Evolutionary conservation across 2,329 filamentous ascomycete genomes (phyloP).

Genomic region (Hymenoscyphus repandus): DNA sequence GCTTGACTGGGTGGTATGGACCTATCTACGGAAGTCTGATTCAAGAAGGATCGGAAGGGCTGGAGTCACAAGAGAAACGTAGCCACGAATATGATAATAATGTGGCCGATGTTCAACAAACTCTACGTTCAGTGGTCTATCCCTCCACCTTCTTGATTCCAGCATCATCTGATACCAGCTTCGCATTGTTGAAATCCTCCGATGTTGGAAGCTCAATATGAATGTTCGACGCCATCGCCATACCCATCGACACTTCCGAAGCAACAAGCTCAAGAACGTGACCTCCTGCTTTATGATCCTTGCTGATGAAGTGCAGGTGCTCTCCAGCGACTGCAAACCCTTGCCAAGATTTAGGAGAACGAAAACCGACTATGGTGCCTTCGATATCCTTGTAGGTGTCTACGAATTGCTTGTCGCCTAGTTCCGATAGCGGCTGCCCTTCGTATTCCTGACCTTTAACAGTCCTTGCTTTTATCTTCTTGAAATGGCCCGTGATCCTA

Average conservation of each 20-base stretch:
- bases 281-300: constrained; percentile 31
- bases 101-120: too few relatives aligned
- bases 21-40: too few relatives aligned
- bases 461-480: constrained; percentile 26
- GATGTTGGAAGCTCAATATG: constrained; percentile 5
- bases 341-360: constrained; percentile 18
- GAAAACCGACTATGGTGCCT: constrained; percentile 39
- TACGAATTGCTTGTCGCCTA: constrained; percentile 37
- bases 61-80: too few relatives aligned
- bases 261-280: constrained; percentile 36
- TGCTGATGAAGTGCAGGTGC: constrained; percentile 18
- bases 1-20: too few relatives aligned
- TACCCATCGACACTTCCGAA: constrained; percentile 11
- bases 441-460: constrained; percentile 29
- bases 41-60: too few relatives aligned
- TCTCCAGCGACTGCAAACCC: constrained; percentile 16
- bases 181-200: background rate
- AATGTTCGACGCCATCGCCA: constrained; percentile 1
- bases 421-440: constrained; percentile 30
- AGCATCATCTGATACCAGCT: constrained; percentile 1
- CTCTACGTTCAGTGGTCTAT: background rate
- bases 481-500: constrained; percentile 25
- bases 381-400: constrained; percentile 33
- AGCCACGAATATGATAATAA: too few relatives aligned
- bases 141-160: constrained; percentile 5